Conservation (phyloP, 768 basidiomycete genomes). For the Psilocybe cubensis region DNA sequence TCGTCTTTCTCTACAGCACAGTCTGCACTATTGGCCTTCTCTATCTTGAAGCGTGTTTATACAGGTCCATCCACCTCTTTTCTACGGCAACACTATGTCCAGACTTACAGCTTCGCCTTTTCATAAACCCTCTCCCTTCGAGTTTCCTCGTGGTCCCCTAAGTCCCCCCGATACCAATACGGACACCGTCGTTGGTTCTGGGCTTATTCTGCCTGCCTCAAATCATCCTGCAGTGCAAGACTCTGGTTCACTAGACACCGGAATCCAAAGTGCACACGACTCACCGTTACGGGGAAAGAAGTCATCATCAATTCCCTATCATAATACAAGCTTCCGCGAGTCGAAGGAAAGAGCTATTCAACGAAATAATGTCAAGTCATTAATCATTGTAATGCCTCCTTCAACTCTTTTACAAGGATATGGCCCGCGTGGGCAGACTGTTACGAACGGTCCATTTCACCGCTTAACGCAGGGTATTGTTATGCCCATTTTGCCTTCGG, state of each 20-base stretch:
- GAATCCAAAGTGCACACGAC: slow-evolving; percentile 24
- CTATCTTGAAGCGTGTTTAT: neutral
- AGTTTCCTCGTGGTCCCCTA: slow-evolving; percentile 43
- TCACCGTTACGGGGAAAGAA: slow-evolving; percentile 42
- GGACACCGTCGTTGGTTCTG: slow-evolving; percentile 18
- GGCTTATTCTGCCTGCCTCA: slow-evolving; percentile 9
- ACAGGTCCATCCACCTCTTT: neutral
- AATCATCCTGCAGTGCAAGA: slow-evolving; percentile 13
- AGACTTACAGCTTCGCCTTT: slow-evolving; percentile 44
- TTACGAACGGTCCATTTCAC: slow-evolving; percentile 60
- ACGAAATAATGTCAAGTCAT: slow-evolving; percentile 47
- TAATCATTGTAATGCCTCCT: slow-evolving; percentile 73
- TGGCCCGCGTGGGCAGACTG: slow-evolving; percentile 58
- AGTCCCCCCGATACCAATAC: slow-evolving; percentile 47
- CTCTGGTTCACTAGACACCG: slow-evolving; percentile 19
- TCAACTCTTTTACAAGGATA: slow-evolving; percentile 58
- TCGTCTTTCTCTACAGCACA: neutral
- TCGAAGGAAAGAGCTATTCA: slow-evolving; percentile 41
- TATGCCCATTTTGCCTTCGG: slow-evolving; percentile 78
- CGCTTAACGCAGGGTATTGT: slow-evolving; percentile 70
- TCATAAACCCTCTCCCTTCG: slow-evolving; percentile 48
- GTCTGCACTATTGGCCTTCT: neutral
- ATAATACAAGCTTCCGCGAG: slow-evolving; percentile 49
- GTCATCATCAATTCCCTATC: slow-evolving; percentile 58
- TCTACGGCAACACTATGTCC: slow-evolving; percentile 36